A percentile compares a stretch with the other conserved stretches of the same genome.
Conservation (phyloP, 345 rosid genomes). For the Aurinia saxatilis region DNA sequence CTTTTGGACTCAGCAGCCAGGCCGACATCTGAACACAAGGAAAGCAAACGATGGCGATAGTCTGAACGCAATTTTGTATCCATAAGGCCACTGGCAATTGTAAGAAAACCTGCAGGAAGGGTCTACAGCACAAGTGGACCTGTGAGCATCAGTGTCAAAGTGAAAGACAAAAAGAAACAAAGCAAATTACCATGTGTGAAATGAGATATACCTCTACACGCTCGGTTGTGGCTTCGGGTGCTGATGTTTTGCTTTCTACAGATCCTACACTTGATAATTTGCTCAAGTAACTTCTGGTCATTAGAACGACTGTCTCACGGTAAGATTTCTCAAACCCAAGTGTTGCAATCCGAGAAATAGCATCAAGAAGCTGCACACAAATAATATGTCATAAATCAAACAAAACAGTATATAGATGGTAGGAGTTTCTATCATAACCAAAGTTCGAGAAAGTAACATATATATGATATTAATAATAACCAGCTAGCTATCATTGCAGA, state of each 20-base stretch:
- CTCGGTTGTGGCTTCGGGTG: constrained; percentile 82
- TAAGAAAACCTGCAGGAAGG: constrained; percentile 98
- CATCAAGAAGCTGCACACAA: constrained; percentile 89
- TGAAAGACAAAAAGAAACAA: constrained; percentile 15
- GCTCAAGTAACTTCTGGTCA: constrained; percentile 91
- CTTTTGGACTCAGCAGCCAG: constrained; percentile 94
- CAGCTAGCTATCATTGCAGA: constrained; percentile 26
- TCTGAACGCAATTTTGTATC: constrained; percentile 74
- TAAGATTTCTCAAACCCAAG: constrained; percentile 98
- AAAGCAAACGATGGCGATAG: constrained; percentile 84
- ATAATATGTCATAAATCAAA: constrained; percentile 23
- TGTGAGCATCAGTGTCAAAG: constrained; percentile 41
- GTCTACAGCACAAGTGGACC: constrained; percentile 67
- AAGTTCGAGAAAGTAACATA: constrained; percentile 5
- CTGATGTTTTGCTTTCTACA: constrained; percentile 81
- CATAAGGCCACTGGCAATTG: constrained; percentile 76
- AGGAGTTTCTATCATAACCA: constrained; percentile 14
- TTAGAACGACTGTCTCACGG: constrained; percentile 91
- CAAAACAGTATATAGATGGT: constrained; percentile 10
- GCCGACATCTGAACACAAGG: constrained; percentile 97
- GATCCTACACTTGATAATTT: constrained; percentile 74
- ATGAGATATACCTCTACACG: constrained; percentile 71
- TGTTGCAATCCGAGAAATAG: constrained; percentile 93
- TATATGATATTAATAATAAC: constrained; percentile 1
- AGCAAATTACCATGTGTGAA: constrained; percentile 9